Percentiles rank a stretch among this genome's conserved stretches.
phyloP scores from a whole-genome alignment of 805 yeast genomes.

The Candida patagonica region DNA sequence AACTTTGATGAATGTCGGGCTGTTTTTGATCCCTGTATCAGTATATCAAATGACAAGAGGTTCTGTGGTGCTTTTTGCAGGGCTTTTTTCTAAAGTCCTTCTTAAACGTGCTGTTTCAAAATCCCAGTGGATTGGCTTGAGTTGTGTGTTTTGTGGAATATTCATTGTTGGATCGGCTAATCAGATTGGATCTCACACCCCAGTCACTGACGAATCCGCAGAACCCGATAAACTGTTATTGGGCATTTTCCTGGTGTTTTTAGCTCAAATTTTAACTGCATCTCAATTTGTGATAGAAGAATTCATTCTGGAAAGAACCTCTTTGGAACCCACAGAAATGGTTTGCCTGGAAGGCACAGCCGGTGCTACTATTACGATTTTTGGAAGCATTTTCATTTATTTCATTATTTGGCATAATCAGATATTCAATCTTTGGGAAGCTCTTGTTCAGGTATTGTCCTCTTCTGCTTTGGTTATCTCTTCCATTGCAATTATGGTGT shows the following conservation, averaged over 20 bases:
- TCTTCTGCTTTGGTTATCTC: slow-evolving; percentile 33
- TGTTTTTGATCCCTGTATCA: slow-evolving; percentile 66
- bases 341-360: slow-evolving; percentile 71
- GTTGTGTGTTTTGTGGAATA: slow-evolving; percentile 60
- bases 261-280: slow-evolving; percentile 63
- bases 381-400: slow-evolving; percentile 29
- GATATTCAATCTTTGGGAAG: slow-evolving; percentile 31
- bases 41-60: slow-evolving; percentile 85
- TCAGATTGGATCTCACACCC: not conserved
- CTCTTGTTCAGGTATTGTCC: slow-evolving; percentile 13
- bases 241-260: slow-evolving; percentile 50
- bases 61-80: slow-evolving; percentile 66
- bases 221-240: slow-evolving; percentile 24
- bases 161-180: slow-evolving; percentile 69
- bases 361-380: slow-evolving; percentile 42
- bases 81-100: slow-evolving; percentile 56
- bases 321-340: slow-evolving; percentile 50
- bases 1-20: slow-evolving; percentile 66
- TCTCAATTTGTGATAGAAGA: slow-evolving; percentile 74
- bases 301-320: slow-evolving; percentile 44
- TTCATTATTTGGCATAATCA: not conserved
- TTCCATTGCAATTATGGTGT: slow-evolving; percentile 58
- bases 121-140: slow-evolving; percentile 58
- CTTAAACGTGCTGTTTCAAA: slow-evolving; percentile 45
- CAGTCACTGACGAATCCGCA: not conserved